Conservation (phyloP, 164 flowering plant genomes). For the Sextonia rubra region DNA sequence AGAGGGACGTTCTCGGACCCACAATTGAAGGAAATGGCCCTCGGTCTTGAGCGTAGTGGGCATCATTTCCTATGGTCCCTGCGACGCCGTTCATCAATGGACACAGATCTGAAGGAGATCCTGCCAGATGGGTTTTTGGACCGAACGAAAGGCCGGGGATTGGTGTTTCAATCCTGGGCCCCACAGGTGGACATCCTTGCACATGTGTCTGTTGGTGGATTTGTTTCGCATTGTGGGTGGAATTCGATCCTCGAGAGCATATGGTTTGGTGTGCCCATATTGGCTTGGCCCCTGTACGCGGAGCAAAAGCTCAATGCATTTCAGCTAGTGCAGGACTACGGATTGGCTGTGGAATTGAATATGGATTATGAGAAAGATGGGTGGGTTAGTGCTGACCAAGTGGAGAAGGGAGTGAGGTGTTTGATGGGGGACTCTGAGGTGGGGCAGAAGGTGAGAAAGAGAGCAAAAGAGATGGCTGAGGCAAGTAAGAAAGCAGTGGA, state of each 20-base stretch:
- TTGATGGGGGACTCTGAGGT: constrained; percentile 12
- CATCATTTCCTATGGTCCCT: constrained; percentile 5
- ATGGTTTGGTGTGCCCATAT: constrained; percentile 26
- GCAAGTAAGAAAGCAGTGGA: not conserved
- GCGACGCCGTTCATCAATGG: not conserved
- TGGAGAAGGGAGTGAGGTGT: constrained; percentile 22
- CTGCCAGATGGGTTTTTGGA: constrained; percentile 15
- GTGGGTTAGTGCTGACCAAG: constrained; percentile 26
- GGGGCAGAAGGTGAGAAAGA: constrained; percentile 12
- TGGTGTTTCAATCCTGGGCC: constrained; percentile 12
- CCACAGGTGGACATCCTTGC: constrained; percentile 10
- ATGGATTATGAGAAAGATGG: constrained; percentile 12
- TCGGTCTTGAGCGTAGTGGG: constrained; percentile 6
- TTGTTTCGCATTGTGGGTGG: constrained; percentile 18
- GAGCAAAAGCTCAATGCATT: constrained; percentile 50
- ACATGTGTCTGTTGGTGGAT: constrained; percentile 11
- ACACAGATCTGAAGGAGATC: constrained; percentile 7
- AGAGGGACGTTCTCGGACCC: not conserved
- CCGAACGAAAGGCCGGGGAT: constrained; percentile 11
- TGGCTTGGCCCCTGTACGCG: constrained; percentile 45
- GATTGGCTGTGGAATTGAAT: constrained; percentile 28
- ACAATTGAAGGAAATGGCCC: constrained; percentile 21
- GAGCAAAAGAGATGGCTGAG: not conserved
- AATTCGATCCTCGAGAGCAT: constrained; percentile 14
- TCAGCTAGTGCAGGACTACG: constrained; percentile 29